These are phyloP conservation scores for Phialocephala subalpina DNA, from an alignment of 2,329 filamentous ascomycete species.

Conservation along the genomic window DNA sequence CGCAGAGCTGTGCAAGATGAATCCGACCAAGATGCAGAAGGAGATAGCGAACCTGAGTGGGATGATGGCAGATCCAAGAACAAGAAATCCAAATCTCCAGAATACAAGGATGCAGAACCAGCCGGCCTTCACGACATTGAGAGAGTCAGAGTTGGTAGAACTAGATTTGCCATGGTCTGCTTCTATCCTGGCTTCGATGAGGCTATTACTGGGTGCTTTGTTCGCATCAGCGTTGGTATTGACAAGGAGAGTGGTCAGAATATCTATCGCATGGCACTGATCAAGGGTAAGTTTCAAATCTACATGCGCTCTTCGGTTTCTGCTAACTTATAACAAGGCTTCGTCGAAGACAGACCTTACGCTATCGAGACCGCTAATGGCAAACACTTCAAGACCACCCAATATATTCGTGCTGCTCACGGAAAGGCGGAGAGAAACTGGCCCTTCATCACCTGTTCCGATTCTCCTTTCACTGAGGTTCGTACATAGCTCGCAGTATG, in stretches of 20 bases:
- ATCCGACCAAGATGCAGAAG: slow-evolving; percentile 70
- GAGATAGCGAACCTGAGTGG: slow-evolving; percentile 84
- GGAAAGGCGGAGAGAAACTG: slow-evolving; percentile 86
- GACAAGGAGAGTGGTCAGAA: slow-evolving; percentile 76
- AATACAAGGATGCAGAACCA: slow-evolving; percentile 63
- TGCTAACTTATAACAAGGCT: slow-evolving; percentile 61
- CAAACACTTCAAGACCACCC: slow-evolving; percentile 81
- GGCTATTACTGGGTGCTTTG: slow-evolving; percentile 83
- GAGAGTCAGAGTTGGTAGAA: slow-evolving; percentile 82
- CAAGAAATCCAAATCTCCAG: slow-evolving; percentile 53
- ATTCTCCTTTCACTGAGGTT: slow-evolving; percentile 84
- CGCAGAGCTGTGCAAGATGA: slow-evolving; percentile 56
- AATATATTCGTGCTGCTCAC: slow-evolving; percentile 83
- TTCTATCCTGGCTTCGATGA: slow-evolving; percentile 92
- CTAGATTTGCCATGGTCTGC: slow-evolving; percentile 88
- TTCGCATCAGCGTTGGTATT: slow-evolving; percentile 82
- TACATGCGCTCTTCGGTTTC: not conserved
- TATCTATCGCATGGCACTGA: slow-evolving; percentile 86
- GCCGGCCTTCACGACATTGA: slow-evolving; percentile 84
- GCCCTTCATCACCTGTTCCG: slow-evolving; percentile 91
- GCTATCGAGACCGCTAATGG: slow-evolving; percentile 79
- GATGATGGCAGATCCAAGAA: slow-evolving; percentile 61
- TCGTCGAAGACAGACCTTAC: slow-evolving; percentile 82
- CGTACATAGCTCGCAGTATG: slow-evolving; percentile 35
- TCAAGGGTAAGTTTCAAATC: slow-evolving; percentile 71